A percentile compares a stretch with the other conserved stretches of the same genome.
Conservation (phyloP, 257 asterid genomes). For the Capsicum pubescens region DNA sequence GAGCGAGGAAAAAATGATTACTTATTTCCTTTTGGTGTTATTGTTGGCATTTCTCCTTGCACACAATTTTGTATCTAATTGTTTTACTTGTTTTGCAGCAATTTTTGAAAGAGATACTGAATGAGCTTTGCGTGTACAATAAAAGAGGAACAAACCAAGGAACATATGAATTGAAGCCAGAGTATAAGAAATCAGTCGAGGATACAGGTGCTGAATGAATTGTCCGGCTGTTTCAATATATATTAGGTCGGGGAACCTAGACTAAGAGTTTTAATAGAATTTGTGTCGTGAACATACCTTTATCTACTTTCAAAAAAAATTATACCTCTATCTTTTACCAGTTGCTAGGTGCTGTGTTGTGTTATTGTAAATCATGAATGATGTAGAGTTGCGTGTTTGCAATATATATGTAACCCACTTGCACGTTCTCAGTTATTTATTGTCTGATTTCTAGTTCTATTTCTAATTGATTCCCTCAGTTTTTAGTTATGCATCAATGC, state of each 20-base stretch:
- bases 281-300: neutral
- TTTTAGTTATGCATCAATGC: neutral
- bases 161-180: conserved; percentile 97
- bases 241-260: neutral
- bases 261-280: neutral
- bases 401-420: neutral
- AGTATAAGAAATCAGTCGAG: conserved; percentile 91
- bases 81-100: conserved; percentile 60
- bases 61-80: conserved; percentile 6
- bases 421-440: neutral
- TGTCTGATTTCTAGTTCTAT: neutral
- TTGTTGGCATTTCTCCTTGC: neutral
- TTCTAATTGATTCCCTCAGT: neutral
- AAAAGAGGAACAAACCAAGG: conserved; percentile 98
- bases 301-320: too few species aligned
- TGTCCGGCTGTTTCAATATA: neutral
- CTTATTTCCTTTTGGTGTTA: conserved; percentile 13
- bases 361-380: conserved; percentile 15
- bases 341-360: conserved; percentile 5
- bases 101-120: conserved; percentile 95
- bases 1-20: neutral
- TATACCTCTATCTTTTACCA: neutral
- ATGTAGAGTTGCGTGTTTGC: neutral
- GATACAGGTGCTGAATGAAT: conserved; percentile 71
- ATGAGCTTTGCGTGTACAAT: conserved; percentile 89